phyloP scores from a whole-genome alignment of 2,329 filamentous ascomycete species.

The Microdochium trichocladiopsis region DNA sequence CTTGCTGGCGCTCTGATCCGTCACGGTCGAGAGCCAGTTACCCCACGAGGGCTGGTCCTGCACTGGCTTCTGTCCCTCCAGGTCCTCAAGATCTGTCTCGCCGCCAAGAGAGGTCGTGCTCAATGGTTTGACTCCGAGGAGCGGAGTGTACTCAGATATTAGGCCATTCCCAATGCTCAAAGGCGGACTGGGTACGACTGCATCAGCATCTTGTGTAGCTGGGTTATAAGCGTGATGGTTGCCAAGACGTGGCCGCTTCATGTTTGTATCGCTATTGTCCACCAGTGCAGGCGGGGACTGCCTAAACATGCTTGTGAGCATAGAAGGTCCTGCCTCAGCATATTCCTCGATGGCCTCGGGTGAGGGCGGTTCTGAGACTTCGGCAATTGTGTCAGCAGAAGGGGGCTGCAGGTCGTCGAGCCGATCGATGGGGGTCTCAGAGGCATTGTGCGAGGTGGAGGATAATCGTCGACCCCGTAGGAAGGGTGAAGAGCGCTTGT shows the following conservation, averaged over 20 bases:
- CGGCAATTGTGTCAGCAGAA: constrained; percentile 17
- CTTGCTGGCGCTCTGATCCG: constrained; percentile 7
- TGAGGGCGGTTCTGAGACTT: constrained; percentile 19
- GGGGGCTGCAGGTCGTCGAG: constrained; percentile 14
- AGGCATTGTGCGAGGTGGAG: constrained; percentile 19
- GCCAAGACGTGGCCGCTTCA: constrained; percentile 1
- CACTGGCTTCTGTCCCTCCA: constrained; percentile 42
- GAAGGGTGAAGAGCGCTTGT: constrained; percentile 36
- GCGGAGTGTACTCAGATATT: constrained; percentile 36
- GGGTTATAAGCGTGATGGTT: background rate
- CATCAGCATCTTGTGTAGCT: background rate
- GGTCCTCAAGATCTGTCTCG: constrained; percentile 27
- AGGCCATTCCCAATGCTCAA: background rate
- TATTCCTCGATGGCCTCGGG: constrained; percentile 10
- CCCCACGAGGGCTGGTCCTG: background rate
- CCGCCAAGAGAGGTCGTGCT: constrained; percentile 18
- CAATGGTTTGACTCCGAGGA: constrained; percentile 29
- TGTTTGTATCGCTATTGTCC: constrained; percentile 1
- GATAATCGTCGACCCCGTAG: constrained; percentile 28
- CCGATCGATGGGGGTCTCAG: constrained; percentile 16
- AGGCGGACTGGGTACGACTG: constrained; percentile 1
- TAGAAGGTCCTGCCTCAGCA: constrained; percentile 17
- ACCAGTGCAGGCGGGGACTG: constrained; percentile 38
- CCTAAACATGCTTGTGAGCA: constrained; percentile 41
- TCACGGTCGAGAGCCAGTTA: background rate